Conservation (phyloP, 306 rosid genomes). For the Trifolium dubium region DNA sequence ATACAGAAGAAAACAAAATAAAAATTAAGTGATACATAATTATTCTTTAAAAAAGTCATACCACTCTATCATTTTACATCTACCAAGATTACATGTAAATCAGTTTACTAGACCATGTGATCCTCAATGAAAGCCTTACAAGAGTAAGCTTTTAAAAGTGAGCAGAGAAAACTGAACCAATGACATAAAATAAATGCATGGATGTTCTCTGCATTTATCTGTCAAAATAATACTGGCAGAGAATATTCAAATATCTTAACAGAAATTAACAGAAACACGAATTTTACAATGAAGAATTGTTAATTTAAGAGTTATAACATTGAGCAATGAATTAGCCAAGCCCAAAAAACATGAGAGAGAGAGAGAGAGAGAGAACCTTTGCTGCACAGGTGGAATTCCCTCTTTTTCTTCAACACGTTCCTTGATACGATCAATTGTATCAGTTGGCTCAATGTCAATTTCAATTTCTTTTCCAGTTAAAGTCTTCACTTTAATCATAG, state of each 20-base stretch:
- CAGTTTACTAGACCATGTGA: conserved; percentile 15
- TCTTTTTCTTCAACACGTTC: conserved; percentile 98
- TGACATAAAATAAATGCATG: conserved; percentile 16
- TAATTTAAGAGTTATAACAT: conserved; percentile 23
- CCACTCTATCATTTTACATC: neutral
- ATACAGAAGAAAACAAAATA: neutral
- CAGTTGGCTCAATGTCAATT: conserved; percentile 94
- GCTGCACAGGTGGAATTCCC: conserved; percentile 99
- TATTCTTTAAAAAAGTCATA: neutral
- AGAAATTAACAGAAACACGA: conserved; percentile 23
- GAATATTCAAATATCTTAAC: conserved; percentile 3
- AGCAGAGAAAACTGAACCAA: conserved; percentile 23
- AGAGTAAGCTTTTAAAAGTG: neutral
- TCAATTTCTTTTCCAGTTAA: conserved; percentile 98
- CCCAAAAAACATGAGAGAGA: conserved; percentile 14
- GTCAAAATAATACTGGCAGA: neutral
- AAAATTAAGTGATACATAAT: neutral
- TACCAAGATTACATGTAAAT: conserved; percentile 1
- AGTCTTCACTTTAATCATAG: conserved; percentile 99
- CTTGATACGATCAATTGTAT: conserved; percentile 91
- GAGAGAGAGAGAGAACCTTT: conserved; percentile 59
- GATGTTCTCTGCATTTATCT: conserved; percentile 8
- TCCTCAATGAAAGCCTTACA: neutral
- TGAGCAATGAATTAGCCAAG: conserved; percentile 1
- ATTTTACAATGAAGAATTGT: conserved; percentile 14